Evolutionary conservation across 2,329 filamentous ascomycete species (phyloP), one percentile per base, ranked within the genome.

Genomic region (Venturia asperata): DNA sequence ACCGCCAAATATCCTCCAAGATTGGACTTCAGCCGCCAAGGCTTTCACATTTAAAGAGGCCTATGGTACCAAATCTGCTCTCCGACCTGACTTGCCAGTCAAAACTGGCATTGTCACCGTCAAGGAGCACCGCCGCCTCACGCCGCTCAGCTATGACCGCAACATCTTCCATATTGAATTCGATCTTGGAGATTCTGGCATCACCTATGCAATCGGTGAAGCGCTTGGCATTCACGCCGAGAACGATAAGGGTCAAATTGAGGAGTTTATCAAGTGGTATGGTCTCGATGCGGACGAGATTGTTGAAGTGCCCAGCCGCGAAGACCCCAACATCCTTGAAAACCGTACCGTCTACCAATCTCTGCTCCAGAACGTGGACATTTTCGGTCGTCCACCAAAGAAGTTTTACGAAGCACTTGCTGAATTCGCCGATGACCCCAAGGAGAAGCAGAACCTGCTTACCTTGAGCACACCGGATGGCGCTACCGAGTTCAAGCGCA

Each of bases 161-260:
- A 97, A 99, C 83, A 97, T 99, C 77, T 99, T 99, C 88, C 94
- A 99, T 80, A 97, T 99, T 68, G 94, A 99, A 78, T 99, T 99
- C 72, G 94, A 97, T 74, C 85, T 99, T 30, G 93, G 93, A 67
- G 79, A 88, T 72, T 96, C 93, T 42, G 93, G 92, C 47, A 86
- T 99, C 69, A 96, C 86, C 52, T 99, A 99, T 79, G 91, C 96
- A 74, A 97, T 99, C 72, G 94, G 94, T 66, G 94, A 99, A 80
- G 94, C 94, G 60, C 87, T 99, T 21, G 94, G 94, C 69, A 92
- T 99, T 68, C 94, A 99, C 76, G 91, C 92, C 7, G 91, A 97
- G 78, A 99, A 99, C 77, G 88, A 97, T 75, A 83, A 87, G 60
- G 79, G 81, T 58, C 84, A 94, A 67, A 88, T 97, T 67, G 80